Conservation (phyloP, 2,329 filamentous ascomycete species). For the Pseudogymnoascus sp. region DNA sequence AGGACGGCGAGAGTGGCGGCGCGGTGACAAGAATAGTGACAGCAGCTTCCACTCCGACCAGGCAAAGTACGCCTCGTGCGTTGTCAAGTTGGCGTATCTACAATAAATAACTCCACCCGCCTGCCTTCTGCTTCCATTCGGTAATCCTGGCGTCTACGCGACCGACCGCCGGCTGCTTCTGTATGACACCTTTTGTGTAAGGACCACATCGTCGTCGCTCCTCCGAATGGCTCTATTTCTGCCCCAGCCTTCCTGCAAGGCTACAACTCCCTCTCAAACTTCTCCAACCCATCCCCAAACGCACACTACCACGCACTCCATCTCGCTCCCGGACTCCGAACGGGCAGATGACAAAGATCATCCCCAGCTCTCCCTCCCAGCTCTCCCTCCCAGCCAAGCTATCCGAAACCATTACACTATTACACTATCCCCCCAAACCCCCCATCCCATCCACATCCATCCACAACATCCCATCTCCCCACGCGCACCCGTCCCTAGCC, state of each 20-base stretch:
- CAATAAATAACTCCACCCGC: not conserved
- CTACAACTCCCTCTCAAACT: not conserved
- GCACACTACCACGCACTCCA: not conserved
- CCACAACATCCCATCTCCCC: not conserved
- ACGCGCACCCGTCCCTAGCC: not conserved
- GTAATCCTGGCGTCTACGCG: too few species aligned
- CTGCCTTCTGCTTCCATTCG: too few species aligned
- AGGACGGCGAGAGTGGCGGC: not conserved
- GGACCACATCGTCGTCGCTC: too few species aligned
- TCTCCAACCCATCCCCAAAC: not conserved
- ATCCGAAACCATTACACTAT: not conserved
- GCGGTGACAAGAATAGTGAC: not conserved
- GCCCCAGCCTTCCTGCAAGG: not conserved
- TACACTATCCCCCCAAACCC: not conserved
- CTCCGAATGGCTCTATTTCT: not conserved
- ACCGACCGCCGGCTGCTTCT: too few species aligned
- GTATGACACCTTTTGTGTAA: too few species aligned
- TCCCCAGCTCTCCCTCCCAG: not conserved
- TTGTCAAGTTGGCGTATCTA: not conserved
- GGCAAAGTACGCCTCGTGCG: not conserved
- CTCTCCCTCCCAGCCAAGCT: not conserved
- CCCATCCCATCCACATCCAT: not conserved
- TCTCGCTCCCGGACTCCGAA: not conserved
- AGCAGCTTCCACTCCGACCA: not conserved
- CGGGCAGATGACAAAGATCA: not conserved